Evolutionary conservation across 768 basidiomycete species (phyloP).

Genomic region (Boletus huronensis): DNA sequence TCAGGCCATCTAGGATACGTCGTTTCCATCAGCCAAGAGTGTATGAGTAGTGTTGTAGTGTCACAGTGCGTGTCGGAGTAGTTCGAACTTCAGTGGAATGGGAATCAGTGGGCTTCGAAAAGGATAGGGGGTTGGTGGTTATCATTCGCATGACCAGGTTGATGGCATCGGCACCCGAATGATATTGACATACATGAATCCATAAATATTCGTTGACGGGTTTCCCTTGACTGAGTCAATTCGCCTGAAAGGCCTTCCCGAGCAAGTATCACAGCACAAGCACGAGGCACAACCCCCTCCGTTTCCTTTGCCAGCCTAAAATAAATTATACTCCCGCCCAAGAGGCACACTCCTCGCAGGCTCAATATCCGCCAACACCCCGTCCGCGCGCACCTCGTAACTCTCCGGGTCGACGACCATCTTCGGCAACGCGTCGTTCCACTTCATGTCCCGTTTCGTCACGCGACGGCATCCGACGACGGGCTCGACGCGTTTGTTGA

Average conservation of each 20-base stretch:
- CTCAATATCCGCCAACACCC: constrained; percentile 66
- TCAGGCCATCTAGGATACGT: too few species aligned
- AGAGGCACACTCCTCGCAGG: constrained; percentile 72
- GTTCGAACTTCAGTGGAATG: too few species aligned
- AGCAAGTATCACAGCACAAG: neutral
- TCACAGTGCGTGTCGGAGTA: too few species aligned
- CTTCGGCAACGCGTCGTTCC: constrained; percentile 76
- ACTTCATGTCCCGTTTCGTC: constrained; percentile 90
- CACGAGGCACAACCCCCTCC: neutral
- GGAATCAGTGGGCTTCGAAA: too few species aligned
- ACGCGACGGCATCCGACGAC: constrained; percentile 75
- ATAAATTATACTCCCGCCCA: constrained; percentile 73
- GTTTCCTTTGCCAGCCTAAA: constrained; percentile 39
- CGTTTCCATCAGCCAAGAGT: too few species aligned
- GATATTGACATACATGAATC: too few species aligned
- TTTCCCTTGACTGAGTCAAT: too few species aligned
- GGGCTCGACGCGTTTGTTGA: constrained; percentile 69
- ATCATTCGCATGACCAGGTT: too few species aligned
- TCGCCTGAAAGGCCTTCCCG: neutral
- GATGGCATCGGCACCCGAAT: too few species aligned
- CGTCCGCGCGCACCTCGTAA: constrained; percentile 83
- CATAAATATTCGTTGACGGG: too few species aligned
- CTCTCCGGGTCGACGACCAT: constrained; percentile 92
- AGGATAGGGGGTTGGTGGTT: too few species aligned
- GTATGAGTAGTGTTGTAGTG: too few species aligned